Evolutionary conservation across 2,329 filamentous ascomycete species (phyloP), one percentile per base, ranked within the genome.

Genomic region (Aspergillus carbonarius): DNA sequence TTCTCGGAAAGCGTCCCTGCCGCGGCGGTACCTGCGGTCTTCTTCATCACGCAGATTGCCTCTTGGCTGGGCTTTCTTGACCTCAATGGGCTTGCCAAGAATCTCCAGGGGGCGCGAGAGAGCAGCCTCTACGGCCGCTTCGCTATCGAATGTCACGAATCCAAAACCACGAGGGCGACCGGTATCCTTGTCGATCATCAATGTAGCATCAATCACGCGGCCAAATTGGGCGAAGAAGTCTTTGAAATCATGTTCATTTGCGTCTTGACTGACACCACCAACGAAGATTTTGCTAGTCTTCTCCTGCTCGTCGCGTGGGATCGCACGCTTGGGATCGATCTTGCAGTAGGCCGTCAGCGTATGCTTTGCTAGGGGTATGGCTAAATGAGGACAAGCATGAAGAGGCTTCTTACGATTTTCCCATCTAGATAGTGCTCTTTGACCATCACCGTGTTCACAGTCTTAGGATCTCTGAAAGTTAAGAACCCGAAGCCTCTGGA

Each of bases 171-270:
- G 85, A 2, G 95, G 95, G 40, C 95, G 87, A n/a, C 95, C 95
- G 0, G 95, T 99, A 75, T 99, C 95, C 78, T 99, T 99, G 75
- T 99, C 95, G 88, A 99, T 99, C 95, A 99, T 99, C 2, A 99
- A 86, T 0, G 95, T 99, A 1, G 95, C 95, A 77, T 99, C 95
- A 39, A 99, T 89, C 18, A 99, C 95, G 61, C 93, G 88, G 27
- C 95, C 95, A 69, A 98, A 99, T 71, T 96, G 91, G 70, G 90
- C 92, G 79, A 99, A 99, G 78, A 96, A 99, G 60, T 95, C 89
- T 72, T 92, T 92, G 75, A 99, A 99, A 73, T 98, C 92, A 62
- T 93, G 88, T 70, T 99, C 95, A 1, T 92, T 97, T 0, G 93
- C 95, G 70, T 99, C 95, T 78, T 98, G 95, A 75, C 91, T 96